A percentile compares a stretch with the other conserved stretches of the same genome.
Conservation (phyloP, 2,329 filamentous ascomycete species). For the Botrytis fabae region DNA sequence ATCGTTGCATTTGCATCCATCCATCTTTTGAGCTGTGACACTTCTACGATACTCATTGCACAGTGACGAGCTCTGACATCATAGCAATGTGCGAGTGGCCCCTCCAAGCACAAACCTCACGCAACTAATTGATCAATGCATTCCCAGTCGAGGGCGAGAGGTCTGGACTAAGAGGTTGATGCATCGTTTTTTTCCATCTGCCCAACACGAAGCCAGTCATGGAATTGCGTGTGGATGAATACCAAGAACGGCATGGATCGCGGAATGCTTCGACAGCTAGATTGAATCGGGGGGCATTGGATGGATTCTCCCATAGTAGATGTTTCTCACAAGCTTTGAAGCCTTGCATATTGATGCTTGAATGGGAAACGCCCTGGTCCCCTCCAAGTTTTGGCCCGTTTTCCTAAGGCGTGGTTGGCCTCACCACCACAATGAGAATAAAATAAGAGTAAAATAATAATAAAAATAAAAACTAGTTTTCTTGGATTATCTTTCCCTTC, state of each 20-base stretch:
- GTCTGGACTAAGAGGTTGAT: not conserved
- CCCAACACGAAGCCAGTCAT: not conserved
- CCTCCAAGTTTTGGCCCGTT: not conserved
- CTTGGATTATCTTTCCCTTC: not conserved
- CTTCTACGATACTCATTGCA: not conserved
- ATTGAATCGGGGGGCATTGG: not conserved
- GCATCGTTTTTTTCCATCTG: too few relatives aligned
- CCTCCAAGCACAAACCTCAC: not conserved
- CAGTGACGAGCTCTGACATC: constrained; percentile 6
- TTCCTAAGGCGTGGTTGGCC: not conserved
- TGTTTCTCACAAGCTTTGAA: not conserved
- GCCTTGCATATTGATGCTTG: not conserved
- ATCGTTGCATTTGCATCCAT: not conserved
- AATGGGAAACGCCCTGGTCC: not conserved
- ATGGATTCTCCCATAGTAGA: not conserved
- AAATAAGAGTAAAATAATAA: not conserved
- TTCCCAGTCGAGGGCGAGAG: not conserved
- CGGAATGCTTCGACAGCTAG: not conserved
- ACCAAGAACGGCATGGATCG: not conserved
- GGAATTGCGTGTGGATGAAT: not conserved
- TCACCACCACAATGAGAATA: not conserved
- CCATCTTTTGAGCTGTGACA: not conserved
- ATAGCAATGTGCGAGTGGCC: not conserved
- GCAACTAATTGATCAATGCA: not conserved
- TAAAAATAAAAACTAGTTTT: not conserved